These are phyloP conservation scores for Mortierella sp. DNA, from an alignment of 371 early-diverging fungal genomes.

Conservation along the genomic window DNA sequence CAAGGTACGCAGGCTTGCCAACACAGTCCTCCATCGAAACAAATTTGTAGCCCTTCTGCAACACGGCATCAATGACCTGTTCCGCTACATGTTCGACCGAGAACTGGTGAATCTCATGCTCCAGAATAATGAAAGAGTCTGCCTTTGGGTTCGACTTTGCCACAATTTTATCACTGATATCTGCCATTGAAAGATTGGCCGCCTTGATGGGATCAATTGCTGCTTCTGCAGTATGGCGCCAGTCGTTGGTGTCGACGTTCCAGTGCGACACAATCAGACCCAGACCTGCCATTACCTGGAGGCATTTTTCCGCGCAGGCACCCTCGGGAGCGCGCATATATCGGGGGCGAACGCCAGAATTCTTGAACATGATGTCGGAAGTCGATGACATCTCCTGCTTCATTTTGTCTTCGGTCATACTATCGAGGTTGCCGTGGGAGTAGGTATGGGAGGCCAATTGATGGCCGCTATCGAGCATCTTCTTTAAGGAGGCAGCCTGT, in stretches of 20 bases:
- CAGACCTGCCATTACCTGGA: slow-evolving; percentile 54
- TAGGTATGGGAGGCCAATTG: slow-evolving; percentile 71
- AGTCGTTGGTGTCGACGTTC: slow-evolving; percentile 68
- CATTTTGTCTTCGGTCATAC: slow-evolving; percentile 20
- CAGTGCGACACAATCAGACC: slow-evolving; percentile 60
- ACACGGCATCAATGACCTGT: slow-evolving; percentile 49
- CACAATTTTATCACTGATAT: slow-evolving; percentile 21
- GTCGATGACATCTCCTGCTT: slow-evolving; percentile 26
- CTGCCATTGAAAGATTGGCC: slow-evolving; percentile 10
- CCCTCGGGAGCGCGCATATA: slow-evolving; percentile 66
- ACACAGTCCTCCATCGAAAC: slow-evolving; percentile 62
- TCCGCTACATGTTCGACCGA: slow-evolving; percentile 53
- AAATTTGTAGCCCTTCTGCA: slow-evolving; percentile 57
- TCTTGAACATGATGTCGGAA: slow-evolving; percentile 18
- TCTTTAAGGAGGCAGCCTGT: slow-evolving; percentile 53
- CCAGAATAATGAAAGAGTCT: slow-evolving; percentile 41
- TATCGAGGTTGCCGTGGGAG: slow-evolving; percentile 56
- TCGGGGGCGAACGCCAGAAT: slow-evolving; percentile 30
- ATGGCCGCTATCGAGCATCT: slow-evolving; percentile 55
- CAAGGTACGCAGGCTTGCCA: slow-evolving; percentile 32
- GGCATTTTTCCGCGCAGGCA: slow-evolving; percentile 48
- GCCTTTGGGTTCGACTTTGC: slow-evolving; percentile 12
- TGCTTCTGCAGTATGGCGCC: slow-evolving; percentile 7
- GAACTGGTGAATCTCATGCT: slow-evolving; percentile 62
- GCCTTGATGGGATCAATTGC: not conserved